Percentiles rank a stretch among this genome's conserved stretches.
These are phyloP conservation scores for Keithomyces neogunnii DNA, from an alignment of 2,329 filamentous ascomycete genomes.

Conservation along the genomic window DNA sequence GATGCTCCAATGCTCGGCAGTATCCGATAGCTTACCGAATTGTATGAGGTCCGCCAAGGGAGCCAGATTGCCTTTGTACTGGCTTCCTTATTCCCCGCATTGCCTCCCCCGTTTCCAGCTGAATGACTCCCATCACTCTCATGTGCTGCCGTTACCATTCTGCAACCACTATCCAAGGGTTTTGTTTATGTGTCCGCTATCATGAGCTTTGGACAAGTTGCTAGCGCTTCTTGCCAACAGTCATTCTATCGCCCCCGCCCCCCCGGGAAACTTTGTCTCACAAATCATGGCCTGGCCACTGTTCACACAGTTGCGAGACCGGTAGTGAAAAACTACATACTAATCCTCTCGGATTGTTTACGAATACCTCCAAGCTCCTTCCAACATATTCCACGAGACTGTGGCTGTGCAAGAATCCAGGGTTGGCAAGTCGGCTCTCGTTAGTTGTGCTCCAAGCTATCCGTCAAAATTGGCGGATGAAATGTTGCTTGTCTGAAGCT, in stretches of 20 bases:
- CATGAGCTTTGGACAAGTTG: background rate
- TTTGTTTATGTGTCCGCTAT: background rate
- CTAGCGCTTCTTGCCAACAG: background rate
- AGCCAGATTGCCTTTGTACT: too few species aligned
- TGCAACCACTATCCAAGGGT: background rate
- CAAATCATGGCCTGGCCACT: background rate
- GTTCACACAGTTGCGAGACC: slow-evolving; percentile 1
- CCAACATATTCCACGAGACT: background rate
- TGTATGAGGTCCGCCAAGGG: background rate
- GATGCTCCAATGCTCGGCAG: background rate
- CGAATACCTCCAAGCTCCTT: slow-evolving; percentile 9
- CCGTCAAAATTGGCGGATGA: background rate
- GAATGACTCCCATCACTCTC: background rate
- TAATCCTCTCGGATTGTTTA: slow-evolving; percentile 28
- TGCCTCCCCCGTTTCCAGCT: background rate
- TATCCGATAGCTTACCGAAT: background rate
- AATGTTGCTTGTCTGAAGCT: background rate
- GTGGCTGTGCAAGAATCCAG: background rate
- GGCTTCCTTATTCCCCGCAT: background rate
- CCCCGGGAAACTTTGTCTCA: background rate
- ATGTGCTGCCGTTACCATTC: background rate
- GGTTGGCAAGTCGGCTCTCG: background rate
- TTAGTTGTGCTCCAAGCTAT: background rate
- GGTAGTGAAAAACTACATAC: slow-evolving; percentile 23
- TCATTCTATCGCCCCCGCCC: background rate